Evolutionary conservation across 495 filamentous ascomycete species (phyloP), one percentile per base, ranked within the genome.

Genomic region (Hypoxylon perforatum): DNA sequence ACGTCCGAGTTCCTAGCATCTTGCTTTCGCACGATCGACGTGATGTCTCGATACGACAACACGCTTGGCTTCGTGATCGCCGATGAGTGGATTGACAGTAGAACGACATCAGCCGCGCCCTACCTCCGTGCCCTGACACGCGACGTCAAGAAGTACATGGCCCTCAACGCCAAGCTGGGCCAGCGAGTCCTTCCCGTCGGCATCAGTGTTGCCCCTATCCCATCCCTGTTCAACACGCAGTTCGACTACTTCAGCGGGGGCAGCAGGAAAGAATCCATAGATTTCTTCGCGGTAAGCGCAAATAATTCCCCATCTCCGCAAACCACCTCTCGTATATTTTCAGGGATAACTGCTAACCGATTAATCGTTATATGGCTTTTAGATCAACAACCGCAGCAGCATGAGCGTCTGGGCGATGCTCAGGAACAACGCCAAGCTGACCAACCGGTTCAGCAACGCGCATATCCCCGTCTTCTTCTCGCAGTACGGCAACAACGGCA

Each of bases 221-320:
- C 77, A 0, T 67, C 76, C 3, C 86, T 88, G 59, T 85, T 89
- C 45, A 79, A 75, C 18, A 69, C 84, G 53, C 77, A 92, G 55
- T 88, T 85, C 25, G 77, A 87, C 62, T 92, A 91, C 77, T 88
- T 91, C 73, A 83, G 88, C 77, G 91, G 89, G 58, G 86, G 85
- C n/a, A 69, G 78, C n/a, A 33, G 67, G 0, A 73, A 75, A 0
- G 80, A 83, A n/a, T 70, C 80, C 10, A 86, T 91, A 55, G 90
- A 92, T 70, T 92, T 93, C 80, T 92, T 92, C 71, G 86, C 88
- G 56, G 91, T 91, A 84, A 84, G 88, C 90, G 88, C 30, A 89
- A 36, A 28, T n/a, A n/a, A n/a, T n/a, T 21, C 30, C 14, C 38
- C 11, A 38, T 1, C 8, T 28, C 25, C 3, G 25, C 3, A 7